Percentiles rank a stretch among this genome's conserved stretches.
phyloP scores from a whole-genome alignment of 495 filamentous ascomycete genomes.

The Penicillium canescens region DNA sequence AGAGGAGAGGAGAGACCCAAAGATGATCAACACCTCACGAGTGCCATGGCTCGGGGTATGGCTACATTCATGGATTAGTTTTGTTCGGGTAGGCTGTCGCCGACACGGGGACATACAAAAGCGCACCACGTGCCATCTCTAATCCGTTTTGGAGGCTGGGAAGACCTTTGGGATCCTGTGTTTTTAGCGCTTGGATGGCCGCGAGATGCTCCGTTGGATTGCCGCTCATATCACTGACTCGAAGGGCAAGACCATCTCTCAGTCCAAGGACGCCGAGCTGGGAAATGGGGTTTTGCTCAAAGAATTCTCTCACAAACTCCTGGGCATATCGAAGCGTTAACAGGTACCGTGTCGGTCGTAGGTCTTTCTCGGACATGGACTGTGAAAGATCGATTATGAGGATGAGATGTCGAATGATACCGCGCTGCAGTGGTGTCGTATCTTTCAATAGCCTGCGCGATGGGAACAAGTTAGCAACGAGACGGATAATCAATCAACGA shows the following conservation, averaged over 20 bases:
- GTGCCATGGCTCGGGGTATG: conserved; percentile 93
- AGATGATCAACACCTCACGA: conserved; percentile 86
- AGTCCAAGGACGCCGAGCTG: conserved; percentile 90
- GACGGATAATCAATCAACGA: background rate
- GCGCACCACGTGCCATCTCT: conserved; percentile 85
- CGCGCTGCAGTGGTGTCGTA: conserved; percentile 90
- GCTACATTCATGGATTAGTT: conserved; percentile 41
- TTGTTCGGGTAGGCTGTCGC: background rate
- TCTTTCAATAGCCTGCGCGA: conserved; percentile 73
- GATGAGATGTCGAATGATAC: conserved; percentile 93
- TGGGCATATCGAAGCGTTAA: conserved; percentile 80
- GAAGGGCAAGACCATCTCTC: conserved; percentile 82
- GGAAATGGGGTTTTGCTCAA: conserved; percentile 98
- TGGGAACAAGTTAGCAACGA: background rate
- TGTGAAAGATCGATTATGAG: conserved; percentile 90
- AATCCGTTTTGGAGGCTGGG: conserved; percentile 93
- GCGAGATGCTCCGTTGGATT: conserved; percentile 88
- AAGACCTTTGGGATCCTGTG: conserved; percentile 81
- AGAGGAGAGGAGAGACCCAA: conserved; percentile 83
- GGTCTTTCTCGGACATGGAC: conserved; percentile 93
- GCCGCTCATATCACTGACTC: conserved; percentile 85
- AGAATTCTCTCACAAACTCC: conserved; percentile 90
- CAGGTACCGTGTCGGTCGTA: conserved; percentile 82
- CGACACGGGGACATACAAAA: conserved; percentile 61
- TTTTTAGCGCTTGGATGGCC: conserved; percentile 66